Base-by-base conservation (phyloP, 352 stramenopile genomes). In the Chrysophaeum taylorii region DNA sequence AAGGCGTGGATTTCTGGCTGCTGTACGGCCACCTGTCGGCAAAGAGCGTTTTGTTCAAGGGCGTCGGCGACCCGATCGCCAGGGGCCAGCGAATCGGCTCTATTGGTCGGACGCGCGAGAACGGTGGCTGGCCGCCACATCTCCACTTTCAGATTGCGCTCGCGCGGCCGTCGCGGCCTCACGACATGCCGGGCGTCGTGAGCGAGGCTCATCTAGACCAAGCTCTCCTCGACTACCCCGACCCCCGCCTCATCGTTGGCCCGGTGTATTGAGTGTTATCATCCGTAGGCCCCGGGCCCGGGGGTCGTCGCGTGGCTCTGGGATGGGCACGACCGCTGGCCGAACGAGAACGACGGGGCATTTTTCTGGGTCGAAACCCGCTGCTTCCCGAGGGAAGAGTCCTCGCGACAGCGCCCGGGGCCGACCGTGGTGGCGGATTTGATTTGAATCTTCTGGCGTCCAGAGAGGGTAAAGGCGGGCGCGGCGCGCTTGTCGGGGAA, bases 161-260 rank as follows among this genome's bases (percentile, higher is more conserved):
- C 15, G n/a, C n/a, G 16, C 12, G 21, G 29, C 53, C 53, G 12
- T 25, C 15, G 53, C 37, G n/a, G n/a, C n/a, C 53, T 25, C 53
- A 64, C 53, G 53, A 64, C 53, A 64, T 64, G 53, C 53, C 53
- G 7, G 82, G 82, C 68, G 77, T 78, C 2, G 79, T 84, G 15
- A 77, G 73, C 7, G 9, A 76, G n/a, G 36, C 54, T n/a, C 77
- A 86, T 75, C 69, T 79, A 36, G 18, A 53, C 36, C 67, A 54
- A 48, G 79, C 79, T 27, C 72, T 86, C 50, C 37, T 77, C 18
- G 68, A 85, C 16, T 88, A 86, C 76, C 66, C 72, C 23, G 82
- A 88, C 75, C 82, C 82, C 18, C 72, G 82, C 2, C 80, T 79
- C 72, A 71, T 88, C 31, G 25, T 85, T 16, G 81, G 82, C 37